Conservation (phyloP, 164 flowering plant species). For the Annona squamosa region DNA sequence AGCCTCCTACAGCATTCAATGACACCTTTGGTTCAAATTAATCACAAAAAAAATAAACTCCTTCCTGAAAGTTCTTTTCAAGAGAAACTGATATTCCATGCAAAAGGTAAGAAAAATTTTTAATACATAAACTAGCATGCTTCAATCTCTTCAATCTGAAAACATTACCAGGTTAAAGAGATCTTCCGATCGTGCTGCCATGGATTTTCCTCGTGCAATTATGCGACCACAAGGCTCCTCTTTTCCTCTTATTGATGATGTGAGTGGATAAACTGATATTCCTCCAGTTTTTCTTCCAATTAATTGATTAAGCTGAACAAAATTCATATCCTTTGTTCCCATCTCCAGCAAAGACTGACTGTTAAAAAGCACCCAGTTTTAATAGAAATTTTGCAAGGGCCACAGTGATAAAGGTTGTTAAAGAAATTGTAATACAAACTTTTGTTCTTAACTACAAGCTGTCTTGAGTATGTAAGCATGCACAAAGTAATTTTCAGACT, state of each 20-base stretch:
- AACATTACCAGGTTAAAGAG: conserved; percentile 73
- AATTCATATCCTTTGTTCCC: conserved; percentile 94
- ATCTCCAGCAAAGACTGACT: conserved; percentile 97
- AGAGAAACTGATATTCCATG: too few relatives aligned
- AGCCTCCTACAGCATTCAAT: too few relatives aligned
- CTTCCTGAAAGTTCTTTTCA: too few relatives aligned
- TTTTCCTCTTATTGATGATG: conserved; percentile 74
- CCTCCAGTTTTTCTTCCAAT: conserved; percentile 99
- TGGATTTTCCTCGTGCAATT: conserved; percentile 91
- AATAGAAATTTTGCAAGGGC: neutral
- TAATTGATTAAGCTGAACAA: conserved; percentile 92
- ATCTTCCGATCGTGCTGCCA: conserved; percentile 85
- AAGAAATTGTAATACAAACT: neutral
- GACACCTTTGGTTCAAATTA: too few relatives aligned
- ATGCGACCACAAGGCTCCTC: conserved; percentile 68
- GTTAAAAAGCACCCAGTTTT: conserved; percentile 16
- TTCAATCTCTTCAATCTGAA: conserved; percentile 2
- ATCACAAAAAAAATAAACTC: too few relatives aligned
- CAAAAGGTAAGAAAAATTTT: too few relatives aligned
- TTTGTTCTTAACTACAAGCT: neutral
- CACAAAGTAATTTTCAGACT: neutral
- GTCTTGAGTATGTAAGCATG: too few relatives aligned
- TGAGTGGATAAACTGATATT: conserved; percentile 86
- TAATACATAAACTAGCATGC: too few relatives aligned
- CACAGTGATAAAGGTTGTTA: neutral